Conservation (phyloP, 257 asterid species). For the Solanum piurae region DNA sequence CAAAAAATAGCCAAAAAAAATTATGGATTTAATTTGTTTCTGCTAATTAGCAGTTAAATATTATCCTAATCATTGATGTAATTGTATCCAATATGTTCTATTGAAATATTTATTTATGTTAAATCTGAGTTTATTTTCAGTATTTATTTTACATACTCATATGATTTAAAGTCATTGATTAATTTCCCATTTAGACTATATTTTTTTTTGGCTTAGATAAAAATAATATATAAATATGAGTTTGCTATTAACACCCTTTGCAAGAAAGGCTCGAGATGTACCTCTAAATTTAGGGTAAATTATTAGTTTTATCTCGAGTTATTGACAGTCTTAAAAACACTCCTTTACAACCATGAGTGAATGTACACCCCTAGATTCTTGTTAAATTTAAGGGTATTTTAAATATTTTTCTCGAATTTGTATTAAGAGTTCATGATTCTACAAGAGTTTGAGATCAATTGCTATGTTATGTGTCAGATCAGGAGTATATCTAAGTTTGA, state of each 20-base stretch:
- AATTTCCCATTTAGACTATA: not conserved
- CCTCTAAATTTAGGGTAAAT: fast-evolving
- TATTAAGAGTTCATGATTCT: too few relatives aligned
- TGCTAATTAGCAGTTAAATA: not conserved
- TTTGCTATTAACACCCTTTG: not conserved
- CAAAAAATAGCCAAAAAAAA: not conserved
- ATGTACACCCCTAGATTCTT: too few relatives aligned
- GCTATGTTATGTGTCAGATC: too few relatives aligned
- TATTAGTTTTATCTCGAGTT: too few relatives aligned
- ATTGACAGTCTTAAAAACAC: too few relatives aligned
- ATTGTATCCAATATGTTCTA: not conserved
- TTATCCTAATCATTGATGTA: not conserved
- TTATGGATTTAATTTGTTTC: not conserved
- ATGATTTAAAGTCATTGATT: not conserved
- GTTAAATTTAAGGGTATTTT: too few relatives aligned
- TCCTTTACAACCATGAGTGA: too few relatives aligned
- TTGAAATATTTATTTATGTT: not conserved
- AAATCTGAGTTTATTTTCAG: not conserved
- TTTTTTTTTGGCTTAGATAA: not conserved
- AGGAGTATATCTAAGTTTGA: too few relatives aligned
- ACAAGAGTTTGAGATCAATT: too few relatives aligned
- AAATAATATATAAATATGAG: not conserved
- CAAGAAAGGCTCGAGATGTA: not conserved
- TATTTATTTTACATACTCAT: not conserved
- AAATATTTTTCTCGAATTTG: too few relatives aligned